Conservation (phyloP, 306 rosid species). For the Trifolium fragiferum region DNA sequence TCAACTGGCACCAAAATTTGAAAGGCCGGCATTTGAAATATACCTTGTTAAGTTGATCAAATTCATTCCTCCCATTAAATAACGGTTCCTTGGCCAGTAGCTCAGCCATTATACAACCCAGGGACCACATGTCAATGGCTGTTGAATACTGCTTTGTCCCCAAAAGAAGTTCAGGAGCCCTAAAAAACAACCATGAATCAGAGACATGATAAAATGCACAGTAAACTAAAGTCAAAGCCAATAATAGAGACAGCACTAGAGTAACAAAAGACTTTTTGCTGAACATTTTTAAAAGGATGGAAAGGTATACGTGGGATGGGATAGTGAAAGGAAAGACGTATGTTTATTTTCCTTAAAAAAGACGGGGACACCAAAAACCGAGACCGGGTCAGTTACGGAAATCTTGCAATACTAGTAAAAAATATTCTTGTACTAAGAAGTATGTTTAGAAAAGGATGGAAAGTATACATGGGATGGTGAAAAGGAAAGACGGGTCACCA, state of each 20-base stretch:
- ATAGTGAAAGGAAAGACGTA: not conserved
- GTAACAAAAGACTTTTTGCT: not conserved
- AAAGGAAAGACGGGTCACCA: too few species aligned
- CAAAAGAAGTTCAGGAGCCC: conserved; percentile 97
- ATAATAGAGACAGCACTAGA: conserved; percentile 4
- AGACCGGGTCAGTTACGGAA: not conserved
- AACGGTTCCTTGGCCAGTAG: conserved; percentile 89
- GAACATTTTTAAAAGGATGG: not conserved
- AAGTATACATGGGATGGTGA: too few species aligned
- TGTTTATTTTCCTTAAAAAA: not conserved
- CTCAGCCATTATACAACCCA: conserved; percentile 99
- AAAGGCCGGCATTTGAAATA: conserved; percentile 15
- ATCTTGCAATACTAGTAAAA: not conserved
- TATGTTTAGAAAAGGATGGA: too few species aligned
- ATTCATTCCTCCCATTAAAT: conserved; percentile 90
- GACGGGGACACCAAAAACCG: too few species aligned
- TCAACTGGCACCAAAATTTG: conserved; percentile 5
- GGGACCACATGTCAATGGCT: conserved; percentile 97
- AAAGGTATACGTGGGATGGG: not conserved
- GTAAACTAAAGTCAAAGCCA: conserved; percentile 15
- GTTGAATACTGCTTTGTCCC: conserved; percentile 91
- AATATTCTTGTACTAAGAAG: not conserved
- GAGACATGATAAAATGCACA: conserved; percentile 12
- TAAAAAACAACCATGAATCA: conserved; percentile 44
- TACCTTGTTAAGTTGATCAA: conserved; percentile 99